These are phyloP conservation scores for Xylariaceae sp. DNA, from an alignment of 2,329 filamentous ascomycete genomes.

Conservation along the genomic window DNA sequence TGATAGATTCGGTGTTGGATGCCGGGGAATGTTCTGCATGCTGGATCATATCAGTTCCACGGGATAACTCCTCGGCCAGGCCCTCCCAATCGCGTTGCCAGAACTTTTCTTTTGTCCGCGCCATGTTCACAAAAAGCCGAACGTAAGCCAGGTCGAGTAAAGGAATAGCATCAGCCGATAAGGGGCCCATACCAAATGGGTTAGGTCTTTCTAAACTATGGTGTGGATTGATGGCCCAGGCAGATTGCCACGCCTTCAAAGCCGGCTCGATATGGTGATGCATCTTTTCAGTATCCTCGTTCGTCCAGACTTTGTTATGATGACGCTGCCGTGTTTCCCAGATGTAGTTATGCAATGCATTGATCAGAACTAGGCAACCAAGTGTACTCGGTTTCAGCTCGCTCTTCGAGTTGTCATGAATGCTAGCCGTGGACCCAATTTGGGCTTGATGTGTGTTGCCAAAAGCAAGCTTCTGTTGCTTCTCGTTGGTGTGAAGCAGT, in stretches of 20 bases:
- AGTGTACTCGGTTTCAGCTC: slow-evolving; percentile 82
- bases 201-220: slow-evolving; percentile 82
- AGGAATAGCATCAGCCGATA: slow-evolving; percentile 87
- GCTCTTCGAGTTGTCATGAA: slow-evolving; percentile 49
- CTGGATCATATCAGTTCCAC: slow-evolving; percentile 68
- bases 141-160: slow-evolving; percentile 89
- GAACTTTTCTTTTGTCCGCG: slow-evolving; percentile 83
- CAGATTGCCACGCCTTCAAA: slow-evolving; percentile 86
- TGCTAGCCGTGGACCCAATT: slow-evolving; percentile 37
- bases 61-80: slow-evolving; percentile 80
- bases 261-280: slow-evolving; percentile 92
- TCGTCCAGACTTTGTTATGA: slow-evolving; percentile 82
- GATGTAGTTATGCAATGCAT: slow-evolving; percentile 94
- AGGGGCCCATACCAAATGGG: slow-evolving; percentile 71
- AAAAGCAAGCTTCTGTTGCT: slow-evolving; percentile 49
- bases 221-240: slow-evolving; percentile 81
- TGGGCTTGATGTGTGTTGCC: slow-evolving; percentile 41
- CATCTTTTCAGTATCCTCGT: slow-evolving; percentile 91
- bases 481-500: slow-evolving; percentile 70
- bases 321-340: slow-evolving; percentile 95
- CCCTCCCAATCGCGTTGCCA: slow-evolving; percentile 92
- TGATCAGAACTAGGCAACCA: slow-evolving; percentile 85
- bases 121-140: slow-evolving; percentile 87
- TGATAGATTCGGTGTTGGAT: slow-evolving; percentile 44
- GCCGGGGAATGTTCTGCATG: slow-evolving; percentile 60